Conservation (phyloP, 2,329 filamentous ascomycete species). For the Penicillium fuscoglaucum region DNA sequence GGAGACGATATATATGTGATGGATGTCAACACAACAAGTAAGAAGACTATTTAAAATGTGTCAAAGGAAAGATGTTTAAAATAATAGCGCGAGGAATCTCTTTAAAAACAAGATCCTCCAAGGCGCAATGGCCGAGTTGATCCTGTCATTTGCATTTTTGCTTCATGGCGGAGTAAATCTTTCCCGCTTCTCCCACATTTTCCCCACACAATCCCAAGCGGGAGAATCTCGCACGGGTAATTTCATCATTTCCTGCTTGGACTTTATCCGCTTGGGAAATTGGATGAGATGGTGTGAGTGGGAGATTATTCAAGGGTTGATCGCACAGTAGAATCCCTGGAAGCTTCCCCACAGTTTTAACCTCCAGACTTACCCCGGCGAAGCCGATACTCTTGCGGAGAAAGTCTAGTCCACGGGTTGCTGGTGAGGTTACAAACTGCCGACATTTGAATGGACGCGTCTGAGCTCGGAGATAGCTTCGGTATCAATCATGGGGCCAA, state of each 20-base stretch:
- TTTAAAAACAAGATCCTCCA: slow-evolving; percentile 11
- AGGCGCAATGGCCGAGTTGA: neutral
- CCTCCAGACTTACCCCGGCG: neutral
- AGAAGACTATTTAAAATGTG: neutral
- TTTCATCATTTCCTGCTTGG: slow-evolving; percentile 10
- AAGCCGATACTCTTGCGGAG: neutral
- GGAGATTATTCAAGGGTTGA: too few species aligned
- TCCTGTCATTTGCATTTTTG: slow-evolving; percentile 3
- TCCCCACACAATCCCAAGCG: slow-evolving; percentile 20
- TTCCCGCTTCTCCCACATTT: slow-evolving; percentile 28
- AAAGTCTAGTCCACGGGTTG: neutral
- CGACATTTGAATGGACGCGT: neutral
- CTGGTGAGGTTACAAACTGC: neutral
- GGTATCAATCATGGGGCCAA: too few species aligned
- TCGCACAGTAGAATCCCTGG: neutral
- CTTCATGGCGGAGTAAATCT: slow-evolving; percentile 24
- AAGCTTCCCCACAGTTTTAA: neutral
- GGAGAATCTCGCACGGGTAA: neutral
- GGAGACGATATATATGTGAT: neutral
- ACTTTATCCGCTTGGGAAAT: slow-evolving; percentile 18
- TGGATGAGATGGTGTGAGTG: neutral
- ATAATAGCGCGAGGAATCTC: neutral
- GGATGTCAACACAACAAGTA: neutral
- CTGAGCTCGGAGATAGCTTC: neutral
- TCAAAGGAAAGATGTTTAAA: neutral